phyloP scores from a whole-genome alignment of 192 early-diverging fungal species.

The Coemansia sp. region DNA sequence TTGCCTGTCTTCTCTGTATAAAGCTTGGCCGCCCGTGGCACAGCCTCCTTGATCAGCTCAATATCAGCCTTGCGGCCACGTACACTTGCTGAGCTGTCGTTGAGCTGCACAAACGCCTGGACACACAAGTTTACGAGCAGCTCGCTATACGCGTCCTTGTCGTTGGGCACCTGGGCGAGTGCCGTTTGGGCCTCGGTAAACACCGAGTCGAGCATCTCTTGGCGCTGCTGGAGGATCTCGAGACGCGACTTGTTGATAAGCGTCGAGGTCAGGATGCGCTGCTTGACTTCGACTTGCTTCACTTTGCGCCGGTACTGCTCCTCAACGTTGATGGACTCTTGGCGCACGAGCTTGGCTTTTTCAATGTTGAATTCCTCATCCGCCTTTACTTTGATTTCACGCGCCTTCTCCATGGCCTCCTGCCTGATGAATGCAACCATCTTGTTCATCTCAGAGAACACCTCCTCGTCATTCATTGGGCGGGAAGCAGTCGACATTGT shows the following conservation, averaged over 20 bases:
- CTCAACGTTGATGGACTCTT: slow-evolving; percentile 96
- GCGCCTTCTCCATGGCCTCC: slow-evolving; percentile 96
- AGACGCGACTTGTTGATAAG: slow-evolving; percentile 95
- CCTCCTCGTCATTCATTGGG: slow-evolving; percentile 92
- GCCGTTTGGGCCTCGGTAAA: slow-evolving; percentile 67
- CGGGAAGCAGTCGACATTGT: slow-evolving; percentile 49
- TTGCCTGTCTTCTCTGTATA: slow-evolving; percentile 61
- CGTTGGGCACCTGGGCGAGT: slow-evolving; percentile 57
- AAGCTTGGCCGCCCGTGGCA: slow-evolving; percentile 45
- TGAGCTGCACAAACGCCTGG: slow-evolving; percentile 84
- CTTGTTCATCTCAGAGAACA: slow-evolving; percentile 96
- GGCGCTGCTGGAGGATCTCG: slow-evolving; percentile 80
- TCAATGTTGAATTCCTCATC: slow-evolving; percentile 99
- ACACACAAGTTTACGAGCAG: slow-evolving; percentile 63
- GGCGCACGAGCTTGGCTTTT: slow-evolving; percentile 93
- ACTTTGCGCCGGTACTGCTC: slow-evolving; percentile 93
- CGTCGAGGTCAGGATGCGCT: slow-evolving; percentile 93
- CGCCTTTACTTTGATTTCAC: slow-evolving; percentile 98
- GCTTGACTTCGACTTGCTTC: slow-evolving; percentile 95
- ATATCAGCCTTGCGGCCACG: slow-evolving; percentile 71
- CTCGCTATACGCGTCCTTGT: slow-evolving; percentile 65
- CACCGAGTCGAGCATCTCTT: slow-evolving; percentile 80
- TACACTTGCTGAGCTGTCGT: slow-evolving; percentile 73
- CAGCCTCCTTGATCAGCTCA: slow-evolving; percentile 57
- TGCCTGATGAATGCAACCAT: slow-evolving; percentile 99